Base-by-base conservation (phyloP, 1,284 basidiomycete species). In the Marasmius sp. region DNA sequence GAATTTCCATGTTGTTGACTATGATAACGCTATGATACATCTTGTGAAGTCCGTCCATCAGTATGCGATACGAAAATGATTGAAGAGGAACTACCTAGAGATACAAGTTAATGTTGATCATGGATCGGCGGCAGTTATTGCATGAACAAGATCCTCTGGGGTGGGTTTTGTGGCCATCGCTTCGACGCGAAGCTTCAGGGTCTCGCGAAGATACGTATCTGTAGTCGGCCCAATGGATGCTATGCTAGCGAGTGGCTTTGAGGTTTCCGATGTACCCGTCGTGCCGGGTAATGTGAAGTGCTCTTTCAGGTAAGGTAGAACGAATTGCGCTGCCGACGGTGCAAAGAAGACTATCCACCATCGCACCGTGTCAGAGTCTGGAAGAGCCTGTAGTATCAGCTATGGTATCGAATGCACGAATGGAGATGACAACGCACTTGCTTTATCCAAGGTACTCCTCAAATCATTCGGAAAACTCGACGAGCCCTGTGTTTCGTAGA, bases 341-440 rank as follows among this genome's bases (percentile, higher is more conserved):
- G 92, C 88, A 67, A 93, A 93, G 69, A 85, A 85, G 14, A 86
- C 82, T 9, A 92, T 82, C 89, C 91, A 92, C 84, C 86, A 88
- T 59, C 45, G 33, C n/a, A 22, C 20, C 38, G 61, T 41, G 51
- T 61, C 65, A 51, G 34, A 36, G 27, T 20, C n/a, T 61, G 41
- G 7, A 34, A 37, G 5, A 27, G 27, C 38, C 38, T 45, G n/a
- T 33, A 12, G 11, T 41, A 45, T 57, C 9, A 22, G 18, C 11
- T 8, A 14, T 6, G 27, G 33, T 38, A n/a, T 39, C 7, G 20
- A 8, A 12, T 43, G 18, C 6, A 1, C 18, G 10, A 27, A 57
- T 18, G 16, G 5, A 27, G 60, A 52, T 37, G 48, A 33, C 36
- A 11, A 59, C 39, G 58, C 11, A 60, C 11, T 36, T 48, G 45